Conservation (phyloP, 2,329 filamentous ascomycete species). For the Aspergillus eucalypticola region DNA sequence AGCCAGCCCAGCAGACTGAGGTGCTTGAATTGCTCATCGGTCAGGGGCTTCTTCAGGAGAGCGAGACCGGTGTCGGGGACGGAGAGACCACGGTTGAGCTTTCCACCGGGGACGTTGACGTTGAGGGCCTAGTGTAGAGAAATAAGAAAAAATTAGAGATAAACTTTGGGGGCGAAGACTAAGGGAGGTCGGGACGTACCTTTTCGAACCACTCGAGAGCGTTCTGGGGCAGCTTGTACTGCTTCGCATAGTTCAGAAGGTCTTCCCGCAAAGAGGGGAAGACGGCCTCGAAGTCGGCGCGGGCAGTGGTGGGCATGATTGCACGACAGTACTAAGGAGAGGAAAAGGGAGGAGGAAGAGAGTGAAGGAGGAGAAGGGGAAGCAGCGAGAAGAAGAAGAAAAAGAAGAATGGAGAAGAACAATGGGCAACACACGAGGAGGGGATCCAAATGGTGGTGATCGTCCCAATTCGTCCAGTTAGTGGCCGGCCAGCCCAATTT, state of each 20-base stretch:
- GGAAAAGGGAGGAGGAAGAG: slow-evolving; percentile 6
- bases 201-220: slow-evolving; percentile 84
- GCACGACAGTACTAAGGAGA: slow-evolving; percentile 9
- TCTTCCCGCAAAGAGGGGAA: slow-evolving; percentile 85
- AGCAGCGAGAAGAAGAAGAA: not conserved
- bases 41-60: slow-evolving; percentile 71
- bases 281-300: slow-evolving; percentile 78
- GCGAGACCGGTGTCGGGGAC: slow-evolving; percentile 87
- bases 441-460: not conserved
- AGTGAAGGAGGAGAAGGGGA: not conserved
- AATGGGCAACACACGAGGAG: not conserved
- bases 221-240: slow-evolving; percentile 79
- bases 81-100: slow-evolving; percentile 98
- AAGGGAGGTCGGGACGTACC: slow-evolving; percentile 50
- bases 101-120: slow-evolving; percentile 86
- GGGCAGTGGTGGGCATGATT: slow-evolving; percentile 68
- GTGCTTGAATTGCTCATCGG: slow-evolving; percentile 81
- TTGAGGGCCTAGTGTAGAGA: slow-evolving; percentile 65
- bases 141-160: not conserved
- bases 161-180: not conserved
- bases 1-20: slow-evolving; percentile 91
- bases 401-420: not conserved
- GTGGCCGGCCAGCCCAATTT: not conserved
- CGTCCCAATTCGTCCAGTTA: not conserved
- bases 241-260: slow-evolving; percentile 73